Base-by-base conservation (phyloP, 306 rosid species). In the Astragalus glycyphyllos region DNA sequence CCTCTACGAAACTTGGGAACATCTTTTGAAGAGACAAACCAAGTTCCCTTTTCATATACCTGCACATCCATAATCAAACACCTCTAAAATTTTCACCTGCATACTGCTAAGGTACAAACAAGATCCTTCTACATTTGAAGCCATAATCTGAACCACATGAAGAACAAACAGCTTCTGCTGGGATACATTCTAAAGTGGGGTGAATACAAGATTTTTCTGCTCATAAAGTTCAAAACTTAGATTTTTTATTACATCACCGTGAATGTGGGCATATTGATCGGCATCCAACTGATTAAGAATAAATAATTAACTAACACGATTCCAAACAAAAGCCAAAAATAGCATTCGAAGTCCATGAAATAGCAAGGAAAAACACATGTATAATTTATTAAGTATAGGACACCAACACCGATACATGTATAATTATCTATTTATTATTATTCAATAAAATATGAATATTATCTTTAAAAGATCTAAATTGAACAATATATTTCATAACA, bases 41-140 rank as follows among this genome's bases (percentile, higher is more conserved):
- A 95, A 13, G 37, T 73, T 76, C 92, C 89, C 86, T 81, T 91
- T 80, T 95, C 99, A 58, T 69, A 82, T 67, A 95, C 89, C 99
- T 95, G 82, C 78, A 87, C 42, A 54, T 54, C 82, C 64, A 80
- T 68, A 71, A 48, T 35, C 14, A 45, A 48, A 62, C 35, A 49
- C 51, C 3, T 45, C 56, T 4, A 20, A n/a, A 41, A 40, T 14
- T 3, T 11, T 32, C 40, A 48, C 42, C 62, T 54, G 69, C 73
- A 71, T 15, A 35, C 63, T 34, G 41, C 69, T 59, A 60, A 10
- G 20, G 13, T 12, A 44, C 38, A 76, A 64, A 41, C 34, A 32
- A 14, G 50, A 62, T 60, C 44, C 57, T 29, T 50, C 23, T 29
- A 42, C 5, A n/a, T 58, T 59, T 59, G 5, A 55, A 40, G 29